Conservation (phyloP, 495 filamentous ascomycete genomes). For the Saxophila tyrrhenica region DNA sequence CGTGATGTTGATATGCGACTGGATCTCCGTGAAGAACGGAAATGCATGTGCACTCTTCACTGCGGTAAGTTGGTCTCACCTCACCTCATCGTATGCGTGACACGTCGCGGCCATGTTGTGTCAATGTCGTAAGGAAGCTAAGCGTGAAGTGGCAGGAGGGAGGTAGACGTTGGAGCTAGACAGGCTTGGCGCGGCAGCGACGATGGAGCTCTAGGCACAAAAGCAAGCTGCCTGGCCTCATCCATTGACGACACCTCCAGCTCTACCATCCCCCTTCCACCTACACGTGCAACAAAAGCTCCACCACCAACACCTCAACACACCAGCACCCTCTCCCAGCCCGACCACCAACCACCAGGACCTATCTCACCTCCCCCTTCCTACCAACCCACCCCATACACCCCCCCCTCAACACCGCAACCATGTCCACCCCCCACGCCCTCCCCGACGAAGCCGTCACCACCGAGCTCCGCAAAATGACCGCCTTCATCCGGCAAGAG, state of each 20-base stretch:
- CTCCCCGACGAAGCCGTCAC: slow-evolving; percentile 97
- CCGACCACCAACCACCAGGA: background rate
- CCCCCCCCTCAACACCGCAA: slow-evolving; percentile 27
- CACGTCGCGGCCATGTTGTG: too few relatives aligned
- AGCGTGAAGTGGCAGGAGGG: too few relatives aligned
- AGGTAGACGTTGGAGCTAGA: too few relatives aligned
- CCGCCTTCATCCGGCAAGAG: slow-evolving; percentile 98
- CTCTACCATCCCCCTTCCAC: background rate
- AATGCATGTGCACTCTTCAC: too few relatives aligned
- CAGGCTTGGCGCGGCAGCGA: background rate
- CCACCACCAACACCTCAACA: background rate
- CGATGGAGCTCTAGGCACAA: background rate
- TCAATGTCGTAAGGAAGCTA: too few relatives aligned
- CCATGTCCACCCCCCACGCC: slow-evolving; percentile 84
- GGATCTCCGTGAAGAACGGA: too few relatives aligned
- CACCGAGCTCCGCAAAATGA: slow-evolving; percentile 98
- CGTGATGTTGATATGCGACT: too few relatives aligned
- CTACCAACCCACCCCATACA: background rate
- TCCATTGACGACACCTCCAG: background rate
- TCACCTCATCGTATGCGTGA: too few relatives aligned
- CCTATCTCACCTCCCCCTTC: background rate
- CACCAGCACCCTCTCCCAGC: background rate
- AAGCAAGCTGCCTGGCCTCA: background rate
- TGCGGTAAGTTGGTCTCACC: too few relatives aligned
- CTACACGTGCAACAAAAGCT: too few relatives aligned